phyloP scores from a whole-genome alignment of 2,329 filamentous ascomycete genomes.

The Penicillium sp. region DNA sequence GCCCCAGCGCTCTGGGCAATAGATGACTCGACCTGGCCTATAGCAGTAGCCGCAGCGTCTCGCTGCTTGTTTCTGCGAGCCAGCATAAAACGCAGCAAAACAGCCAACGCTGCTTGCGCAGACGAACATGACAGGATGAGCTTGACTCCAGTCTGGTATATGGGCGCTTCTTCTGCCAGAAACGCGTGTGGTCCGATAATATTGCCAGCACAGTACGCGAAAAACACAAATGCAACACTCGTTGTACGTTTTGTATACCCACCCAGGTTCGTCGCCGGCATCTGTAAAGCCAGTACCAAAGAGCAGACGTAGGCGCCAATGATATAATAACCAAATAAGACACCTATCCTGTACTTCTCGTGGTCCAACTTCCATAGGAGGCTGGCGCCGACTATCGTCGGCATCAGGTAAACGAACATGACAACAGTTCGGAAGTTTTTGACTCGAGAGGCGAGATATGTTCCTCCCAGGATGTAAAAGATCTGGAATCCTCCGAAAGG shows the following conservation, averaged over 20 bases:
- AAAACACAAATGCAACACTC: conserved; percentile 45
- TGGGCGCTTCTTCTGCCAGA: conserved; percentile 40
- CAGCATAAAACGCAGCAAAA: conserved; percentile 19
- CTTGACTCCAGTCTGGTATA: conserved; percentile 53
- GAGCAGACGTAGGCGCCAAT: conserved; percentile 50
- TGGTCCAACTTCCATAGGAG: conserved; percentile 52
- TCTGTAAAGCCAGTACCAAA: conserved; percentile 52
- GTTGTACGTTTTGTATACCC: conserved; percentile 53
- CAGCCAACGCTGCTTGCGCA: conserved; percentile 19
- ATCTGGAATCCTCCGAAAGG: conserved; percentile 55
- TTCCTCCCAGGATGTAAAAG: conserved; percentile 51
- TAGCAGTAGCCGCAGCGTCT: conserved; percentile 9
- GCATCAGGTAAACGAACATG: conserved; percentile 53
- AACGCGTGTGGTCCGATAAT: conserved; percentile 50
- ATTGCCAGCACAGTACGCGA: conserved; percentile 45
- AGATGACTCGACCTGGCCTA: neutral
- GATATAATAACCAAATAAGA: conserved; percentile 55
- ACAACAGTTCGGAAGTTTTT: conserved; percentile 52
- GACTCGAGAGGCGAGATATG: conserved; percentile 52
- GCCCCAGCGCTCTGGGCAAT: conserved; percentile 15
- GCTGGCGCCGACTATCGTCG: conserved; percentile 50
- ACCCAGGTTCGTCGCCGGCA: conserved; percentile 42
- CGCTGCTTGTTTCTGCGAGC: conserved; percentile 19
- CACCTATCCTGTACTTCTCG: conserved; percentile 44
- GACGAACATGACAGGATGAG: conserved; percentile 43